Percentiles rank a stretch among this genome's conserved stretches.
Evolutionary conservation across 768 basidiomycete species (phyloP).

Genomic region (Asterophora lycoperdoides): DNA sequence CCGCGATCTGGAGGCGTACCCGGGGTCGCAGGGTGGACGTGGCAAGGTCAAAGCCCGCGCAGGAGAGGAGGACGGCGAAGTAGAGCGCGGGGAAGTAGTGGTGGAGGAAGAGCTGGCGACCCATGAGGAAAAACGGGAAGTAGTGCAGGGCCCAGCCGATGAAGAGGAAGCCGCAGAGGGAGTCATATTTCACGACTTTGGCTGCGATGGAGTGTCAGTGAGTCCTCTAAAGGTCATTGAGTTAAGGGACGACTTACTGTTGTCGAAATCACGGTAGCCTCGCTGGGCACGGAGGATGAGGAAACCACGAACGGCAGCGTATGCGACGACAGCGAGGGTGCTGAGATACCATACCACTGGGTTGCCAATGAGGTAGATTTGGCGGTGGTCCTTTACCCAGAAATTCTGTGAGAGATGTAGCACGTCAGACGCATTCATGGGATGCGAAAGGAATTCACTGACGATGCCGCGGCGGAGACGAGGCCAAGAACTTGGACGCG

Average conservation of each 20-base stretch:
- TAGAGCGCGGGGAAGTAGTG: constrained; percentile 98
- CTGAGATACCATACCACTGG: constrained; percentile 91
- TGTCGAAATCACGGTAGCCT: constrained; percentile 88
- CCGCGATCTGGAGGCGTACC: constrained; percentile 77
- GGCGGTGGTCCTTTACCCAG: constrained; percentile 95
- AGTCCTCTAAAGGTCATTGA: no score
- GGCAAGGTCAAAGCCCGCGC: constrained; percentile 77
- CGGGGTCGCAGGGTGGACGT: constrained; percentile 76
- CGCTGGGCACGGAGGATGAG: constrained; percentile 87
- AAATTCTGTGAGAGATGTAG: constrained; percentile 62
- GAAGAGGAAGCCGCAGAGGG: constrained; percentile 87
- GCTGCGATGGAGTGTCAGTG: constrained; percentile 39
- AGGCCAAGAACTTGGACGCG: constrained; percentile 93
- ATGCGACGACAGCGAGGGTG: constrained; percentile 64
- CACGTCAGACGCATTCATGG: not conserved
- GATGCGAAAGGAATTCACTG: constrained; percentile 28
- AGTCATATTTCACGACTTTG: constrained; percentile 88
- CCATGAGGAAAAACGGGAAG: constrained; percentile 96
- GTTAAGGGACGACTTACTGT: constrained; percentile 55
- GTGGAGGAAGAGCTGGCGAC: constrained; percentile 94
- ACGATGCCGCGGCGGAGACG: constrained; percentile 88
- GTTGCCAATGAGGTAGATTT: constrained; percentile 95
- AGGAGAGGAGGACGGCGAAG: constrained; percentile 78
- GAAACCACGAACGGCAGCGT: constrained; percentile 66
- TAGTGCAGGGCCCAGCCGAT: constrained; percentile 92